Evolutionary conservation across 495 filamentous ascomycete species (phyloP).

Genomic region (Annulohypoxylon bovei): DNA sequence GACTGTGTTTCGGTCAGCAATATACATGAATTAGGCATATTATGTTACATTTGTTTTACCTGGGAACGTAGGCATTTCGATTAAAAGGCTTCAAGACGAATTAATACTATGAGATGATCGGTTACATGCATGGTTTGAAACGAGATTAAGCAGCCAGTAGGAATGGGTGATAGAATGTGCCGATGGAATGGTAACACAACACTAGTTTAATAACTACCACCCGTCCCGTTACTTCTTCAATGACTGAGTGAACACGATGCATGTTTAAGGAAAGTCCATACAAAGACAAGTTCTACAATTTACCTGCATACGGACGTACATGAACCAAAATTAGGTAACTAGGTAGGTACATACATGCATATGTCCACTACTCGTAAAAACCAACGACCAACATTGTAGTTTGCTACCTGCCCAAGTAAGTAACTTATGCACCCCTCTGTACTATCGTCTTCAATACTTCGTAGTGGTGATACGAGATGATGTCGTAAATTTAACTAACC

Average conservation of each 20-base stretch:
- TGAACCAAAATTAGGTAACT: background rate
- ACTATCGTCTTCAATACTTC: background rate
- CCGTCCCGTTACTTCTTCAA: constrained; percentile 14
- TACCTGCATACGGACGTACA: constrained; percentile 1
- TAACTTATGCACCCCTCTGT: background rate
- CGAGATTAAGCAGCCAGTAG: constrained; percentile 12
- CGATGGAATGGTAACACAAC: constrained; percentile 13
- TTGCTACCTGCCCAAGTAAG: background rate
- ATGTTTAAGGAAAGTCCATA: background rate
- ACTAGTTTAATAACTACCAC: constrained; percentile 1
- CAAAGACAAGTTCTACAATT: constrained; percentile 4
- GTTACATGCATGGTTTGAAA: constrained; percentile 13
- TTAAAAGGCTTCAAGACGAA: background rate
- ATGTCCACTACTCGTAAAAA: background rate
- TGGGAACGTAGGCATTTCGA: background rate
- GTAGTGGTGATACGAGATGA: constrained; percentile 26
- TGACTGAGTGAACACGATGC: constrained; percentile 3
- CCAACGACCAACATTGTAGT: background rate
- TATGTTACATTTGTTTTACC: background rate
- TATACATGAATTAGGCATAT: background rate
- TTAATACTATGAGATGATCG: constrained; percentile 6
- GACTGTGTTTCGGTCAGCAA: too few species aligned
- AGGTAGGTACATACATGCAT: constrained; percentile 2
- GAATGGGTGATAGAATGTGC: background rate
- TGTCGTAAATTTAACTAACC: constrained; percentile 18